Percentiles rank a stretch among this genome's conserved stretches.
Evolutionary conservation across 768 basidiomycete species (phyloP).

Genomic region (Tubosaeta sp.): DNA sequence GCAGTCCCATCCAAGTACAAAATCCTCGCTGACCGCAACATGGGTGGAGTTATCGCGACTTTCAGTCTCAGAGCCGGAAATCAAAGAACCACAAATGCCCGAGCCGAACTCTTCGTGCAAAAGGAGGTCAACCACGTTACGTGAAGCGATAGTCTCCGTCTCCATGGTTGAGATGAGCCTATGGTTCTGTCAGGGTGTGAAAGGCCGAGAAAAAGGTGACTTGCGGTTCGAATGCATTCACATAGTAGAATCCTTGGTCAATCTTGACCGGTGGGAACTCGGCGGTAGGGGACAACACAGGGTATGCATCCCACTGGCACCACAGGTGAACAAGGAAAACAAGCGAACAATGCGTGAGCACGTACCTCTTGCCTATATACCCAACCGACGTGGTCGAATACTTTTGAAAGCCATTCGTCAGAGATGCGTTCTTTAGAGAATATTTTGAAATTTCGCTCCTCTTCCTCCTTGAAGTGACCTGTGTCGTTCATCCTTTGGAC

Average conservation of each 20-base stretch:
- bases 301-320: constrained; percentile 77
- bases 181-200: constrained; percentile 1
- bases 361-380: constrained; percentile 71
- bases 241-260: constrained; percentile 79
- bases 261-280: constrained; percentile 76
- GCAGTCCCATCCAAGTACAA: constrained; percentile 78
- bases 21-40: constrained; percentile 31
- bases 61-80: constrained; percentile 23
- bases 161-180: constrained; percentile 93
- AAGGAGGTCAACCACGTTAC: constrained; percentile 79
- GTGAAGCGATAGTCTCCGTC: constrained; percentile 78
- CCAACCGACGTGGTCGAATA: constrained; percentile 80
- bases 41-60: constrained; percentile 10
- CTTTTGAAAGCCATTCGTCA: constrained; percentile 63
- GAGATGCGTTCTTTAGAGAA: constrained; percentile 65
- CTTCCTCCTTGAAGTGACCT: constrained; percentile 18
- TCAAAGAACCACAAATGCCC: constrained; percentile 57
- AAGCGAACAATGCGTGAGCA: not conserved
- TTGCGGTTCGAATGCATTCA: constrained; percentile 88
- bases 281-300: constrained; percentile 60
- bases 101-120: constrained; percentile 67
- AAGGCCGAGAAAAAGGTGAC: constrained; percentile 27
- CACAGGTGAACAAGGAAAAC: constrained; percentile 4
- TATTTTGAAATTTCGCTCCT: constrained; percentile 79
- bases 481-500: constrained; percentile 31